Evolutionary conservation across 129 eudicot genomes (phyloP), one percentile per base, ranked within the genome.

Genomic region (Arctium minus): DNA sequence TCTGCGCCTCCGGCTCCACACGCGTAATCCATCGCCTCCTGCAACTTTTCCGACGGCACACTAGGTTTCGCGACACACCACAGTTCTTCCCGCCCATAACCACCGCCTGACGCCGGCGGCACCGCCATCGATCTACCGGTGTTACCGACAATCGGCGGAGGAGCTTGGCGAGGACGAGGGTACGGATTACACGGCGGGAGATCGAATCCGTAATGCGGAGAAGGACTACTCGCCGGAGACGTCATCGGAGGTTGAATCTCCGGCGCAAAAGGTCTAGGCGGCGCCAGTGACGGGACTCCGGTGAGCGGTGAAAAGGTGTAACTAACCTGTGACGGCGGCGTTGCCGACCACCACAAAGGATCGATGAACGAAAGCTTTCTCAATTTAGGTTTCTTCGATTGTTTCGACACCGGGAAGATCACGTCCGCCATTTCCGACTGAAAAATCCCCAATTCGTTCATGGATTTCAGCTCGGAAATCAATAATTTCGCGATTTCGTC

Each of bases 41-140:
- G 99, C 89, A 96, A 69, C 75, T 94, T 89, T 72, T 93, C 97
- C 4, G 93, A 82, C 6, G 99, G 99, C 74, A 96, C 98, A 81
- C 90, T 93, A n/a, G 99, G 99, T 89, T 96, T 96, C 6, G 99
- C 98, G 79, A 96, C 99, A 73, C 99, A 96, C 99, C 99, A 96
- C 72, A 89, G n/a, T 72, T 86, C 79, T 69, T 79, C 85, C 35
- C 72, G 18, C 50, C 72, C 76, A 62, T 6, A 38, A 48, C 46
- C 36, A 65, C 67, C 86, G 18, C 39, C 67, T 5, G 12, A 80
- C 70, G 64, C 64, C 27, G 86, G 94, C 0, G 93, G 84, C n/a
- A 36, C 71, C n/a, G 77, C 92, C 64, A 27, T 46, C 32, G 70
- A 27, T 38, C 31, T 80, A 9, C 81, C 84, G 30, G 76, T 82